Base-by-base conservation (phyloP, 1,139 yeast species). In the Kluyveromyces sp. region DNA sequence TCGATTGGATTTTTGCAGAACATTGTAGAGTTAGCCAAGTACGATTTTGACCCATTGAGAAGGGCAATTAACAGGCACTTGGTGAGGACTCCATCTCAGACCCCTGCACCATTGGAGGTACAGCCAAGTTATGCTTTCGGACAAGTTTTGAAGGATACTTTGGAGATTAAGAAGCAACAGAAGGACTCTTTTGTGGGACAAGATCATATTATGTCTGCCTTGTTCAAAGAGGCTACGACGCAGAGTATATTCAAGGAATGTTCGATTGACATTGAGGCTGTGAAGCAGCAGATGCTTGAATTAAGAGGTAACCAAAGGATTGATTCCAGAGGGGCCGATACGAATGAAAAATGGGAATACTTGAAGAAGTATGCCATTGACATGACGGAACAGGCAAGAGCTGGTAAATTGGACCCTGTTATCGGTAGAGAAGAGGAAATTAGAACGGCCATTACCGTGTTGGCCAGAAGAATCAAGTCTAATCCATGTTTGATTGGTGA, bases 351-450 rank as follows among this genome's bases (percentile, higher is more conserved):
- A 49, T 81, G 77, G 58, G 99, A 92, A 65, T 92, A 88, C 58
- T 73, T 94, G 60, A 71, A 77, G 52, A 92, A 94, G 65, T 92
- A 92, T 66, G 96, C 97, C 52, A 78, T 83, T 56, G 97, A 92
- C 65, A 77, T 92, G 71, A 94, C 98, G 0, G 94, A 87, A 58
- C 81, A 81, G 66, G 98, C 98, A 8, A 77, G 95, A 54, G 83
- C 85, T 61, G 98, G 99, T 62, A 86, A 85, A 64, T 79, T 92
- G 51, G 99, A 92, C 66, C 99, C 99, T 2, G 98, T 94, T 43
- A 94, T 92, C 63, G 99, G 99, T 46, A 83, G 99, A 70, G 98
- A 92, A 66, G 98, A 92, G 66, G 98, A 92, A 69, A 92, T 94
- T 55, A 79, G 98, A 69, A 76, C 97, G 56, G 89, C 96, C 38